Percentiles rank a stretch among this genome's conserved stretches.
These are phyloP conservation scores for Delphinella strobiligena DNA, from an alignment of 2,329 filamentous ascomycete genomes.

Conservation along the genomic window DNA sequence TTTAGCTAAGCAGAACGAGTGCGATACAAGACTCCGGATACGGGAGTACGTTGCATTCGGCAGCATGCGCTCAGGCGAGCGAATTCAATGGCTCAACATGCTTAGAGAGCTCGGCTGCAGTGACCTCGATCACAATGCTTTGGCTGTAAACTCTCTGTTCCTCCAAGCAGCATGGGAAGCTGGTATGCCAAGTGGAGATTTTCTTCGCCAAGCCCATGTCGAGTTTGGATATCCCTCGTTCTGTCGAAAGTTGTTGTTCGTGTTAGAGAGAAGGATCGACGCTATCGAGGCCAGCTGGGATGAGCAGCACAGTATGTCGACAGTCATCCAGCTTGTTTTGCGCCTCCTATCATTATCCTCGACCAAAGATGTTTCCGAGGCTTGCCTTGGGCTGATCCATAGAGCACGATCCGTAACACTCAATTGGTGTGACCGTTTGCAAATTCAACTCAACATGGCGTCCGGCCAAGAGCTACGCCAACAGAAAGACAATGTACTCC, in stretches of 20 bases:
- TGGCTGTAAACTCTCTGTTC: slow-evolving; percentile 38
- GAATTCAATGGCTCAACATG: slow-evolving; percentile 37
- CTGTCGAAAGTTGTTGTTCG: slow-evolving; percentile 34
- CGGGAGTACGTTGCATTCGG: slow-evolving; percentile 46
- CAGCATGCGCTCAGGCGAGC: slow-evolving; percentile 32
- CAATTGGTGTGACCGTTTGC: slow-evolving; percentile 39
- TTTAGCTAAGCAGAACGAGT: slow-evolving; percentile 37
- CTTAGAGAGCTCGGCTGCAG: slow-evolving; percentile 39
- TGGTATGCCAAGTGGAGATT: slow-evolving; percentile 34
- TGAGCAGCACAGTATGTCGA: slow-evolving; percentile 46
- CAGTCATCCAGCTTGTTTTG: slow-evolving; percentile 37
- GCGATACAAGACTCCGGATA: slow-evolving; percentile 33
- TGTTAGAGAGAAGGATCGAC: slow-evolving; percentile 35
- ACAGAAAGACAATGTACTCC: slow-evolving; percentile 24
- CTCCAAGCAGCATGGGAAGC: slow-evolving; percentile 41
- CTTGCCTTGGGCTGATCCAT: slow-evolving; percentile 20
- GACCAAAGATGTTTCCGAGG: not conserved
- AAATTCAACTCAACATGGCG: slow-evolving; percentile 30
- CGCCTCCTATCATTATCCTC: slow-evolving; percentile 13
- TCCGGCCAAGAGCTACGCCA: slow-evolving; percentile 25
- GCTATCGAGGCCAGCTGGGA: slow-evolving; percentile 45
- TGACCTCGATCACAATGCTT: slow-evolving; percentile 48
- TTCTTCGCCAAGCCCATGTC: slow-evolving; percentile 35
- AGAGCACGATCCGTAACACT: slow-evolving; percentile 32
- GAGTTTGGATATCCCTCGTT: slow-evolving; percentile 41